Base-by-base conservation (phyloP, 306 rosid genomes). In the Trichosanthes cucumerina region DNA sequence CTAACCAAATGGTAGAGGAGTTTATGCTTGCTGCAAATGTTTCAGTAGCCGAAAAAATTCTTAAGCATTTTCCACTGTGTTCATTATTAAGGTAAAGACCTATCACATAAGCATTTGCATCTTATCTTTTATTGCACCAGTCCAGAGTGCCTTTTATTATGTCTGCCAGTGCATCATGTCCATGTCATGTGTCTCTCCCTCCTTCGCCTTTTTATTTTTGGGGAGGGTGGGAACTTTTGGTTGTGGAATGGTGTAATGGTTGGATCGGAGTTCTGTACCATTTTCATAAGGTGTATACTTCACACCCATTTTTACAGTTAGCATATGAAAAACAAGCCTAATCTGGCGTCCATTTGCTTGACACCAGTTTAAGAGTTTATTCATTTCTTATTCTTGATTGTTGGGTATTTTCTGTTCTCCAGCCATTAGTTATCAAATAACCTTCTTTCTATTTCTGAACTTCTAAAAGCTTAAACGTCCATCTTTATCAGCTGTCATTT, bases 1-100 rank as follows among this genome's bases (percentile, higher is more conserved):
- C 99, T 80, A 95, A 95, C 81, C 98, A 95, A 88, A 92, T 95
- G 99, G 98, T 95, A 72, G 99, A 95, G 91, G 99, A 95, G 91
- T 95, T 95, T 85, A 95, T 95, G 99, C 99, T 95, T 87, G 93
- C 99, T 49, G 99, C 99, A 78, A 92, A 95, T 81, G 91, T 95
- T 83, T 90, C 99, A 4, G 98, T 95, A 64, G 97, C 99, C 10
- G 87, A 88, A 81, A 91, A 92, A 81, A 92, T 95, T 80, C 98
- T 95, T 47, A 80, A 89, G 75, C 89, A 85, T 80, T 95, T 91
- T 70, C 87, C 99, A 18, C 38, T 76, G 21, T 92, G 96, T 85
- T 88, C 99, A 36, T 82, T 95, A 44, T 84, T 95, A 86, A 92
- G 99, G 99, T 88, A 80, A 77, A 82, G 58, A 68, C 77, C 36